Evolutionary conservation across 139 green algal genomes (phyloP).

Genomic region (Ostreobium quekettii): DNA sequence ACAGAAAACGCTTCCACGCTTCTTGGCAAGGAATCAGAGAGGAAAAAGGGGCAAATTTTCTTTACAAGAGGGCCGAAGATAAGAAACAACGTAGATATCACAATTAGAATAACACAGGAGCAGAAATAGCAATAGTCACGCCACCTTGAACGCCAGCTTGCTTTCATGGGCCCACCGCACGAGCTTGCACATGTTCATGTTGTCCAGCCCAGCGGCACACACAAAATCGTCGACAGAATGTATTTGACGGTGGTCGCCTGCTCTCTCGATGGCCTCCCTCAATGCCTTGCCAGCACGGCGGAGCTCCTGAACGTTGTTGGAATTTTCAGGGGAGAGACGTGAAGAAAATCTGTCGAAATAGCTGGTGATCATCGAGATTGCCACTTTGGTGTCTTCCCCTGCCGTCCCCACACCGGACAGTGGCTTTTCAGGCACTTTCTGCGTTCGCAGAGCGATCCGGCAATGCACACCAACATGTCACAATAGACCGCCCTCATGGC

Average conservation of each 20-base stretch:
- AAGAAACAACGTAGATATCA: no score
- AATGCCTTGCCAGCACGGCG: conserved; percentile 18
- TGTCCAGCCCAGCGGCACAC: conserved; percentile 64
- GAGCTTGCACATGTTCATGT: conserved; percentile 87
- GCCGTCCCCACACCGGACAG: no score
- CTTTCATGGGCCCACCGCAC: conserved; percentile 59
- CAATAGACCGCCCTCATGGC: no score
- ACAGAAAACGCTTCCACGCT: neutral
- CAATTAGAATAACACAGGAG: no score
- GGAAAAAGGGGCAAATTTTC: no score
- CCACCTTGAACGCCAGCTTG: conserved; percentile 80
- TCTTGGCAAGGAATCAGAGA: neutral
- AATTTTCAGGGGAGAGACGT: conserved; percentile 58
- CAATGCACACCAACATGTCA: no score
- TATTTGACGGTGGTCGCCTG: neutral
- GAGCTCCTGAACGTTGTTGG: conserved; percentile 56
- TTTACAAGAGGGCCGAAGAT: no score
- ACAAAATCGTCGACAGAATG: conserved; percentile 74
- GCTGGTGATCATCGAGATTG: no score
- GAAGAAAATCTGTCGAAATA: conserved; percentile 68
- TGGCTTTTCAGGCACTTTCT: no score
- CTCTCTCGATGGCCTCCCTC: conserved; percentile 7
- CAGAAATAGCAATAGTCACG: no score
- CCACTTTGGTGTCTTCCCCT: no score
- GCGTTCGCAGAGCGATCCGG: no score